Evolutionary conservation across 352 stramenopile genomes (phyloP), one percentile per base, ranked within the genome.

Genomic region (Globisporangium abappressorium): DNA sequence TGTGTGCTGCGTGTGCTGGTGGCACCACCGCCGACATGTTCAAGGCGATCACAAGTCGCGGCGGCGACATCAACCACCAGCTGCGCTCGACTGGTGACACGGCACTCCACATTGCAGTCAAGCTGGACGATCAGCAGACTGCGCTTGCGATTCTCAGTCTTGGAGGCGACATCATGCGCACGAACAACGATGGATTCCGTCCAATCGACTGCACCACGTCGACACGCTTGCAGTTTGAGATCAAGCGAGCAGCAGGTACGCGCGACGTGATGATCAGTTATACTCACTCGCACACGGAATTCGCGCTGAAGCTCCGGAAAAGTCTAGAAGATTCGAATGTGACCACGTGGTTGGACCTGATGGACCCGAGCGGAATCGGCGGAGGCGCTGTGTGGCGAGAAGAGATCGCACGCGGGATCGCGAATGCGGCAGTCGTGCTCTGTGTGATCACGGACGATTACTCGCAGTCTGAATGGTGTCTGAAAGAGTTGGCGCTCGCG

Each of bases 251-350:
- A 9, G 81, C 81, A 24, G 82, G 82, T 2, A 85, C 85, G 18
- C 82, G 82, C 18, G 82, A 91, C 30, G 82, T 91, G 6, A 90
- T 91, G 81, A 87, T 91, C 72, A 91, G 81, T 57, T 91, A 89
- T 69, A 91, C 82, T 22, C 82, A 89, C 63, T 84, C 82, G 1
- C 81, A 89, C 47, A 80, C 74, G 30, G 78, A 89, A 59, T 89
- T 90, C 74, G 80, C 82, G 14, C 76, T 85, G 9, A 84, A 84
- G 65, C 70, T 89, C 28, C 79, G 81, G 26, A 85, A 84, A 65
- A 82, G 72, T 24, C 34, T 90, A 8, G 81, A 90, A 66, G 78
- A 80, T 12, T 71, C 76, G 36, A 90, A 88, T 62, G 85, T 90
- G 46, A 90, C 81, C 4, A 82, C 79, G 26, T 90, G 81, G 81